A percentile compares a stretch with the other conserved stretches of the same genome.
Conservation (phyloP, 2,329 filamentous ascomycete species). For the Phialocephala sp. region DNA sequence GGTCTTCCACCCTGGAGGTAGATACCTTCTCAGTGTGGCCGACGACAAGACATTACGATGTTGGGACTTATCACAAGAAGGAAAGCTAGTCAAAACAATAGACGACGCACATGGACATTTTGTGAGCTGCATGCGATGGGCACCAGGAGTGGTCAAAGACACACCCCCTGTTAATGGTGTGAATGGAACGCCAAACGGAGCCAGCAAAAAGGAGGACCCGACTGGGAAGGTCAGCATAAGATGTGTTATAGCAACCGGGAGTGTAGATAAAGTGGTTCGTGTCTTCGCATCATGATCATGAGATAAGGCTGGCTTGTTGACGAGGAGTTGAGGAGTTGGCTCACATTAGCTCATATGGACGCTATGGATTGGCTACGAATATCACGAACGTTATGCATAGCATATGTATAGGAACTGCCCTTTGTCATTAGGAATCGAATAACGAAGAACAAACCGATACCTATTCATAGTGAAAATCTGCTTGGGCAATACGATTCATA, state of each 20-base stretch:
- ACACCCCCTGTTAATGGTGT: slow-evolving; percentile 51
- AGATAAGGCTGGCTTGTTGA: slow-evolving; percentile 20
- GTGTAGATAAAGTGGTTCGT: slow-evolving; percentile 80
- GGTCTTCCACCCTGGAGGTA: slow-evolving; percentile 89
- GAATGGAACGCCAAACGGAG: slow-evolving; percentile 56
- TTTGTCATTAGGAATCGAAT: neutral
- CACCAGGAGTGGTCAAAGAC: slow-evolving; percentile 74
- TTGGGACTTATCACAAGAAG: slow-evolving; percentile 92
- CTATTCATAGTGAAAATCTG: neutral
- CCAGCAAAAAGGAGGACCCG: slow-evolving; percentile 48
- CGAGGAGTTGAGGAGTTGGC: slow-evolving; percentile 35
- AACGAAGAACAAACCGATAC: neutral
- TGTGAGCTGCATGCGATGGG: slow-evolving; percentile 86
- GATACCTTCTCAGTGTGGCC: slow-evolving; percentile 82
- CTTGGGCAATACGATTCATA: neutral
- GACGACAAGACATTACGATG: slow-evolving; percentile 93
- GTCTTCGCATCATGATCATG: slow-evolving; percentile 66
- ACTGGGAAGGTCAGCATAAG: slow-evolving; percentile 67
- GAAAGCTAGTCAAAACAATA: slow-evolving; percentile 84
- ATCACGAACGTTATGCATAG: slow-evolving; percentile 41
- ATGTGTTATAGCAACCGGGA: slow-evolving; percentile 86
- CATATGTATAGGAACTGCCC: slow-evolving; percentile 33
- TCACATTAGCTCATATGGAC: slow-evolving; percentile 21
- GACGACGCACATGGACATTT: slow-evolving; percentile 82
- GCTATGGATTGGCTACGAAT: slow-evolving; percentile 35